A percentile compares a stretch with the other conserved stretches of the same genome.
Conservation (phyloP, 140 eudicot genomes). For the Senecio squalidus region DNA sequence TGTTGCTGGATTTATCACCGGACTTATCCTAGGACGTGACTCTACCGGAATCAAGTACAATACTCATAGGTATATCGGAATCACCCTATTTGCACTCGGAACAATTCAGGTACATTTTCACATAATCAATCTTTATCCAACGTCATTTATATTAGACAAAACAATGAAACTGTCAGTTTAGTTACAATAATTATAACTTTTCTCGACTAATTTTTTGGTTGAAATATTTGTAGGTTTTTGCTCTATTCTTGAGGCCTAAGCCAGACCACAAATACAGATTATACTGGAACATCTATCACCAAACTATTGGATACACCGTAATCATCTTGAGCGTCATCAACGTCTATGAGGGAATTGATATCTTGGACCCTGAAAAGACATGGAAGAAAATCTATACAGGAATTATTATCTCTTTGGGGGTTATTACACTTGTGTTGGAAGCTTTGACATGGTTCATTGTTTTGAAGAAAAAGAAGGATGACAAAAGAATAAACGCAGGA, state of each 20-base stretch:
- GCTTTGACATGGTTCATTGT: slow-evolving; percentile 59
- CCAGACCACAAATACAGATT: slow-evolving; percentile 79
- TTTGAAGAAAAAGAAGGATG: slow-evolving; percentile 39
- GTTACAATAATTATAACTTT: not conserved
- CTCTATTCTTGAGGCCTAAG: slow-evolving; percentile 69
- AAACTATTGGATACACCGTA: slow-evolving; percentile 46
- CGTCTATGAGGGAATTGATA: slow-evolving; percentile 62
- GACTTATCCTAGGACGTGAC: slow-evolving; percentile 9
- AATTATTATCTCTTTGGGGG: slow-evolving; percentile 49
- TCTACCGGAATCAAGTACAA: not conserved
- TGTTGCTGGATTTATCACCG: slow-evolving; percentile 72
- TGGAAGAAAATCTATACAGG: slow-evolving; percentile 74
- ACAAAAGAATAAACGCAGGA: slow-evolving; percentile 34
- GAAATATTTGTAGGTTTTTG: slow-evolving; percentile 40
- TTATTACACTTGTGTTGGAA: slow-evolving; percentile 38
- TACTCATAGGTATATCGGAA: not conserved
- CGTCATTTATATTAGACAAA: no score
- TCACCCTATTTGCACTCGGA: not conserved
- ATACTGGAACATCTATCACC: slow-evolving; percentile 85
- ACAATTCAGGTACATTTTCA: not conserved
- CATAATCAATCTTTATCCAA: not conserved
- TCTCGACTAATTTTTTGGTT: not conserved
- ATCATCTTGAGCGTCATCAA: slow-evolving; percentile 53
- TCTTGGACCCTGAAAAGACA: no score
- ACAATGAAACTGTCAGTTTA: no score